These are phyloP conservation scores for Sporisorium iseilematis-ciliati DNA, from an alignment of 1,284 basidiomycete species.

Conservation along the genomic window DNA sequence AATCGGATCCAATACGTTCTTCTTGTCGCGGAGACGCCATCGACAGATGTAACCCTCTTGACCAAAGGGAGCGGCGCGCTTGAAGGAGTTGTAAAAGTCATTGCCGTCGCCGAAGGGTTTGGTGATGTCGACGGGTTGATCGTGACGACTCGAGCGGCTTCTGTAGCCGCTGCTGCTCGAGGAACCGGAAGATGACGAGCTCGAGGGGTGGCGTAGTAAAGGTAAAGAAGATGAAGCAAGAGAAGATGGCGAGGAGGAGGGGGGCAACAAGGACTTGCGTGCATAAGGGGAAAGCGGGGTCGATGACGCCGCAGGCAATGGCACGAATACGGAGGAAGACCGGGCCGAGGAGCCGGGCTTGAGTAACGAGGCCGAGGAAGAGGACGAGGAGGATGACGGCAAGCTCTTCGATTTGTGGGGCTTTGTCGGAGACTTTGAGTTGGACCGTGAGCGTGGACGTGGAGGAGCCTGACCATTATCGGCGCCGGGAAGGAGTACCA, in stretches of 20 bases:
- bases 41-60: slow-evolving; percentile 17
- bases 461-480: background rate
- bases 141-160: slow-evolving; percentile 9
- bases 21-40: slow-evolving; percentile 37
- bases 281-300: background rate
- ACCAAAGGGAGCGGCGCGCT: slow-evolving; percentile 6
- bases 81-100: slow-evolving; percentile 9
- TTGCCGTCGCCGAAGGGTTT: slow-evolving; percentile 33
- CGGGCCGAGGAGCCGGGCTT: background rate
- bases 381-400: background rate
- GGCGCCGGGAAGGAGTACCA: slow-evolving; percentile 21
- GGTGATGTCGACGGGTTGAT: slow-evolving; percentile 14
- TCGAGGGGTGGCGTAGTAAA: background rate
- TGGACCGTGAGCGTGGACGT: background rate
- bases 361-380: background rate
- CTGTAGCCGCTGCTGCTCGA: slow-evolving; percentile 8
- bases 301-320: background rate
- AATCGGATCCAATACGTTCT: slow-evolving; percentile 16
- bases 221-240: background rate
- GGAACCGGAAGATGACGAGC: slow-evolving; percentile 9
- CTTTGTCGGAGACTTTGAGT: slow-evolving; percentile 10
- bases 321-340: background rate
- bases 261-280: background rate
- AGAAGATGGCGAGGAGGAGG: slow-evolving; percentile 9
- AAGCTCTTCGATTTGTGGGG: background rate